These are phyloP conservation scores for Xerocomus brunneocitrinus DNA, from an alignment of 768 basidiomycete species.

Conservation along the genomic window DNA sequence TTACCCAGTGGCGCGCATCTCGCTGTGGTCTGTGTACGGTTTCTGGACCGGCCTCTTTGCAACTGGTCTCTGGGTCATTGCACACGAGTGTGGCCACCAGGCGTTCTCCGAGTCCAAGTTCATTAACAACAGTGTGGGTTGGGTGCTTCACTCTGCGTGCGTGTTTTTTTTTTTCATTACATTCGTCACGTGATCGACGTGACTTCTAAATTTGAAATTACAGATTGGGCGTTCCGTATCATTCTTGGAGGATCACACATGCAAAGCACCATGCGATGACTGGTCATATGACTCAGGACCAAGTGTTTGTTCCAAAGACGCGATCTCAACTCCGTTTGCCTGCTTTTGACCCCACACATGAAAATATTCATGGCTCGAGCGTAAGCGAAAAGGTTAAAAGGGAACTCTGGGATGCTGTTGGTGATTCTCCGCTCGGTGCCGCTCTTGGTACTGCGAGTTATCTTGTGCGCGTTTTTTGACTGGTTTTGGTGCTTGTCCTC, in stretches of 20 bases:
- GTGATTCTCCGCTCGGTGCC: slow-evolving; percentile 84
- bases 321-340: slow-evolving; percentile 67
- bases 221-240: slow-evolving; percentile 92
- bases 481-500: neutral
- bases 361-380: slow-evolving; percentile 59
- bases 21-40: slow-evolving; percentile 76
- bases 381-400: slow-evolving; percentile 63
- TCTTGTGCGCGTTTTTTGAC: slow-evolving; percentile 41
- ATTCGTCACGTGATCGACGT: slow-evolving; percentile 22
- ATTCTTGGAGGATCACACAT: slow-evolving; percentile 94
- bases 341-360: slow-evolving; percentile 60
- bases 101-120: slow-evolving; percentile 90
- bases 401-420: slow-evolving; percentile 81
- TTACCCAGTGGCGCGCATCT: slow-evolving; percentile 57
- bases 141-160: slow-evolving; percentile 86
- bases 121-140: slow-evolving; percentile 90
- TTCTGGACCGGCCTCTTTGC: slow-evolving; percentile 81
- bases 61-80: slow-evolving; percentile 93
- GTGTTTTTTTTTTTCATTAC: slow-evolving; percentile 22
- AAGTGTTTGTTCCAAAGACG: slow-evolving; percentile 93
- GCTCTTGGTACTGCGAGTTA: slow-evolving; percentile 50
- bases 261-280: slow-evolving; percentile 95
- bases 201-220: slow-evolving; percentile 12
- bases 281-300: slow-evolving; percentile 89
- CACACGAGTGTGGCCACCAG: slow-evolving; percentile 95